Evolutionary conservation across 352 stramenopile genomes (phyloP).

Genomic region (Chrysophaeum taylorii): DNA sequence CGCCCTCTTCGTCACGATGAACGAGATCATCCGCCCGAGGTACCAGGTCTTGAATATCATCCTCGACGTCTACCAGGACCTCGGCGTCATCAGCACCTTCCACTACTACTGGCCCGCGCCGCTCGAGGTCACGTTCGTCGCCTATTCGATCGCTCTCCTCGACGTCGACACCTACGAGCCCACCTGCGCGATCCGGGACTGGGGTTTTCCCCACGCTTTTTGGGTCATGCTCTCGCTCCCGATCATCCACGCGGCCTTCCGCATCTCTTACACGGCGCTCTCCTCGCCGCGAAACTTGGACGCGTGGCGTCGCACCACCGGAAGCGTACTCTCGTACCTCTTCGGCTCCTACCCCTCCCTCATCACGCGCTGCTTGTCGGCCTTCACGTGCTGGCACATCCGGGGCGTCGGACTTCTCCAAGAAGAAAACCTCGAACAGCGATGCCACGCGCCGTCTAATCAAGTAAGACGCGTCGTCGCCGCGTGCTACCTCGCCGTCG

Average conservation of each 20-base stretch:
- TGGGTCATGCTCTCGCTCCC: neutral
- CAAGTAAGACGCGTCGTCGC: neutral
- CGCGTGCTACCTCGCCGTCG: neutral
- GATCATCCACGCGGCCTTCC: neutral
- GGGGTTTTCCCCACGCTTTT: neutral
- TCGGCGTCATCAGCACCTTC: neutral
- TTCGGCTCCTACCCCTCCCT: neutral
- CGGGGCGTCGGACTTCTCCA: neutral
- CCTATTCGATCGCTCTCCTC: neutral
- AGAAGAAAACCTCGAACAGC: neutral
- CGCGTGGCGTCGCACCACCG: neutral
- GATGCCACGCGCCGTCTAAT: too few species aligned
- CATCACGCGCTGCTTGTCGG: neutral
- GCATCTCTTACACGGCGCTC: neutral
- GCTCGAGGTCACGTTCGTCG: neutral
- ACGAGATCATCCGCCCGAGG: neutral
- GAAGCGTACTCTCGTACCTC: neutral
- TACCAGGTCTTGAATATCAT: neutral
- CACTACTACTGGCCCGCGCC: neutral
- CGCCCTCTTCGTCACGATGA: neutral
- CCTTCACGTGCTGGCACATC: neutral
- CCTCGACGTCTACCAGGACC: neutral
- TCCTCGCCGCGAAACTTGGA: neutral
- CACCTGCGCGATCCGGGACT: neutral
- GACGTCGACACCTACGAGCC: neutral